Percentiles rank a stretch among this genome's conserved stretches.
Evolutionary conservation across 768 basidiomycete genomes (phyloP).

Genomic region (Hypsizygus marmoreus): DNA sequence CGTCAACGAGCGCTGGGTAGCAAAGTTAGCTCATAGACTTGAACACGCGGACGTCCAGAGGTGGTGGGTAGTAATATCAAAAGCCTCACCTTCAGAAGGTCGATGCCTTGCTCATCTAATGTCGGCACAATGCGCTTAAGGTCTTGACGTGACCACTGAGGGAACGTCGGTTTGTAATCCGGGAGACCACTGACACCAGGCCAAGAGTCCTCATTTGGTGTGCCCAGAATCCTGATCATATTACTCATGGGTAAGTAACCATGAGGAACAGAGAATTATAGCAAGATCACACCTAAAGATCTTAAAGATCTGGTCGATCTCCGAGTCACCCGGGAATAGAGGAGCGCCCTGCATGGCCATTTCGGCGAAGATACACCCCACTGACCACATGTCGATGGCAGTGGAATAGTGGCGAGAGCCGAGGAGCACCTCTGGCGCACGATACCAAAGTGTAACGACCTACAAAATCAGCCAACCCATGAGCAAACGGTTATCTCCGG

Average conservation of each 20-base stretch:
- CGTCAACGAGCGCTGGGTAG: conserved; percentile 63
- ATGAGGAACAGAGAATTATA: too few relatives aligned
- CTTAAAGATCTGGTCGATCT: conserved; percentile 99
- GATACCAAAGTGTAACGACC: conserved; percentile 99
- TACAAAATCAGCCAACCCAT: conserved; percentile 36
- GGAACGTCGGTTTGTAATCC: conserved; percentile 97
- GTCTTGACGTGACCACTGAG: conserved; percentile 87
- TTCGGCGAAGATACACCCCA: conserved; percentile 97
- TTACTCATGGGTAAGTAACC: conserved; percentile 20
- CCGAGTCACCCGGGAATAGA: conserved; percentile 97
- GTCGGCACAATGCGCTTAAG: conserved; percentile 64
- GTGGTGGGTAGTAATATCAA: neutral
- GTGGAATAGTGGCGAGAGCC: conserved; percentile 97
- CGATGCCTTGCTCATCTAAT: conserved; percentile 78
- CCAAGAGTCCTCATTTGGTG: conserved; percentile 90
- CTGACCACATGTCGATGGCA: conserved; percentile 99
- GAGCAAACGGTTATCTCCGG: conserved; percentile 1
- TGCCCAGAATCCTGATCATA: conserved; percentile 79
- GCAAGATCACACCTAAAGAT: conserved; percentile 78
- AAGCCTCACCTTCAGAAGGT: conserved; percentile 66
- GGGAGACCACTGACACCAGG: conserved; percentile 86
- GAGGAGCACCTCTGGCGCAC: conserved; percentile 95
- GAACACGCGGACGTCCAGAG: too few relatives aligned
- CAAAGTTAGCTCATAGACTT: neutral
- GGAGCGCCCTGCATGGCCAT: conserved; percentile 93